Evolutionary conservation across 2,329 filamentous ascomycete genomes (phyloP).

Genomic region (Colletotrichum spaethianum): DNA sequence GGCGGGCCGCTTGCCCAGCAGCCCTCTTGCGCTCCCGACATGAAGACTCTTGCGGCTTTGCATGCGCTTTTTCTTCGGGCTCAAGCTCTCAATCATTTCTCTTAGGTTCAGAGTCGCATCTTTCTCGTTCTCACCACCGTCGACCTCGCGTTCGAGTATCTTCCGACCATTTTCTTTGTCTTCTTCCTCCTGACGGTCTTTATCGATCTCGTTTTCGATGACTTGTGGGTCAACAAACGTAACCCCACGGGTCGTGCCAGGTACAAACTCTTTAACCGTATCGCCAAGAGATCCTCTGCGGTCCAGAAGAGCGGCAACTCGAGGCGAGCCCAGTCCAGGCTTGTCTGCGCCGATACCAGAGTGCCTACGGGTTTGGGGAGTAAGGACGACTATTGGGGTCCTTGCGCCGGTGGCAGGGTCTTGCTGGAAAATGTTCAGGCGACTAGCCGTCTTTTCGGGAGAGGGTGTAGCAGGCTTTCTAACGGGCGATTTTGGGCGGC

Average conservation of each 20-base stretch:
- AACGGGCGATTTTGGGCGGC: conserved; percentile 39
- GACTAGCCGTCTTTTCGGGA: conserved; percentile 41
- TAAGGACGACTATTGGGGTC: conserved; percentile 76
- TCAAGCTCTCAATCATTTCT: conserved; percentile 84
- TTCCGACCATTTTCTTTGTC: conserved; percentile 72
- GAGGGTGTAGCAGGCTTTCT: conserved; percentile 52
- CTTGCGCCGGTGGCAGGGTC: conserved; percentile 67
- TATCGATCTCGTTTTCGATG: conserved; percentile 75
- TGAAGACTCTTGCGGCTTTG: conserved; percentile 82
- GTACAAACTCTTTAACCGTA: conserved; percentile 73
- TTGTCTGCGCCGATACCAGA: conserved; percentile 80
- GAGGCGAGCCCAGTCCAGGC: conserved; percentile 81
- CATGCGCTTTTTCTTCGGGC: conserved; percentile 78
- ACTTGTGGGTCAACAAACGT: conserved; percentile 76
- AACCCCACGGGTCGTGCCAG: conserved; percentile 65
- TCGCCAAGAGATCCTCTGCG: conserved; percentile 81
- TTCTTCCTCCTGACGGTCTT: conserved; percentile 72
- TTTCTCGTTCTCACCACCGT: conserved; percentile 65
- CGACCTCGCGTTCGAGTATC: conserved; percentile 67
- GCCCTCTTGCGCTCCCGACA: conserved; percentile 79
- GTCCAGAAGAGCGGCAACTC: conserved; percentile 79
- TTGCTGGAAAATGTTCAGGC: conserved; percentile 64
- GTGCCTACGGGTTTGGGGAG: conserved; percentile 70
- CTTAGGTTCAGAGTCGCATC: conserved; percentile 78
- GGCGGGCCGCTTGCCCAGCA: conserved; percentile 80